phyloP scores from a whole-genome alignment of 2,329 filamentous ascomycete genomes.

The Polychaeton citri region DNA sequence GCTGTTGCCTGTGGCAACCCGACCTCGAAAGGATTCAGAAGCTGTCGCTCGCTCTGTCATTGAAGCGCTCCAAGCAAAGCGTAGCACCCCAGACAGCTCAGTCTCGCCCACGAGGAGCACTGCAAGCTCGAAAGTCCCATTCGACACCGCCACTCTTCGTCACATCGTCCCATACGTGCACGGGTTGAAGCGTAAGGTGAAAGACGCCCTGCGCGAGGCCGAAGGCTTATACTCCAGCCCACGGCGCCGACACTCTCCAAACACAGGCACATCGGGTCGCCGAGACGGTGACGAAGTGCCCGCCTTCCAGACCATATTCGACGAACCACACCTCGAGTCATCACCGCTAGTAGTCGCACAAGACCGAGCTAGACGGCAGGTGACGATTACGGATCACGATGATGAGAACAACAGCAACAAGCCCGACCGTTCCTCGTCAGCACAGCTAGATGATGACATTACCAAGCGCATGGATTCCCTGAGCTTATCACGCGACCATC shows the following conservation, averaged over 20 bases:
- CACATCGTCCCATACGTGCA: slow-evolving; percentile 46
- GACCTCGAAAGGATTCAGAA: slow-evolving; percentile 42
- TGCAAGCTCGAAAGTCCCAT: slow-evolving; percentile 43
- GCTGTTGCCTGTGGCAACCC: slow-evolving; percentile 18
- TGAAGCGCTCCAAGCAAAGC: slow-evolving; percentile 39
- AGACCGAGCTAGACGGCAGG: too few species aligned
- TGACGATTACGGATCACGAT: too few species aligned
- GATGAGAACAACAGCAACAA: too few species aligned
- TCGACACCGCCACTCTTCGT: slow-evolving; percentile 50
- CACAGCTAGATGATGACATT: too few species aligned
- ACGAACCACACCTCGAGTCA: slow-evolving; percentile 8
- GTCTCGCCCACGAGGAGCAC: slow-evolving; percentile 15
- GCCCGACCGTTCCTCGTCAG: too few species aligned
- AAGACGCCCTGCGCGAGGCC: slow-evolving; percentile 32
- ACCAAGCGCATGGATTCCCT: too few species aligned
- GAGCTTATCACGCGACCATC: too few species aligned
- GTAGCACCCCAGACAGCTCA: slow-evolving; percentile 13
- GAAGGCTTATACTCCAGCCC: slow-evolving; percentile 36
- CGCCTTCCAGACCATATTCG: slow-evolving; percentile 21
- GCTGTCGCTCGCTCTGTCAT: slow-evolving; percentile 49
- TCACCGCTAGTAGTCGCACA: too few species aligned
- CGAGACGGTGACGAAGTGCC: slow-evolving; percentile 15
- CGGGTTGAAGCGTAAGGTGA: slow-evolving; percentile 34
- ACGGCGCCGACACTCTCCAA: slow-evolving; percentile 12
- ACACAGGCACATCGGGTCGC: slow-evolving; percentile 3